A percentile compares a stretch with the other conserved stretches of the same genome.
Conservation (phyloP, 2,329 filamentous ascomycete genomes). For the Neofusicoccum cordaticola region DNA sequence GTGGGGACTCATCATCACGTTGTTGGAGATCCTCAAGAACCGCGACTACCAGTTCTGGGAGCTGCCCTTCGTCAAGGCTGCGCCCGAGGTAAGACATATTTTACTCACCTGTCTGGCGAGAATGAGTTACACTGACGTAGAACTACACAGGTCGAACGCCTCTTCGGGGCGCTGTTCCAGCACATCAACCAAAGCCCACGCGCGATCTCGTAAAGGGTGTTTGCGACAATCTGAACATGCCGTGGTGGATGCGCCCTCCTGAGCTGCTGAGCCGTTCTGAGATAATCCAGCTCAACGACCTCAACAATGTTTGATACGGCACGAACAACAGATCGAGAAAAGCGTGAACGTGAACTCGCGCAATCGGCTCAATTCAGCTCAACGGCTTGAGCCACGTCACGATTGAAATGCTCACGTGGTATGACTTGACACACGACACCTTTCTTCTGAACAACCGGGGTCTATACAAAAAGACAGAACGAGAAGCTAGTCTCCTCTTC, state of each 20-base stretch:
- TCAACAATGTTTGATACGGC: background rate
- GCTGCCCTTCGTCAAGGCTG: constrained; percentile 83
- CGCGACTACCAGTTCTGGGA: constrained; percentile 90
- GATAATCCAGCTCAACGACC: background rate
- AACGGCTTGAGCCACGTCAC: background rate
- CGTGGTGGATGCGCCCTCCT: background rate
- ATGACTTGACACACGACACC: constrained; percentile 17
- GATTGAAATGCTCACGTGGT: constrained; percentile 13
- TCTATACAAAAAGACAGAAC: constrained; percentile 9
- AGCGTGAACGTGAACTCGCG: background rate
- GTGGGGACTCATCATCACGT: constrained; percentile 87
- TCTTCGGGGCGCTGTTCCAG: constrained; percentile 46
- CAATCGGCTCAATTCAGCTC: background rate
- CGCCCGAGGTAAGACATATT: constrained; percentile 68
- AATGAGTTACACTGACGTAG: constrained; percentile 15
- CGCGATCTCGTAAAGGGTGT: constrained; percentile 12
- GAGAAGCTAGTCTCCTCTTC: constrained; percentile 2
- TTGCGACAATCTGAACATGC: background rate
- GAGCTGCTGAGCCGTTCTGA: background rate
- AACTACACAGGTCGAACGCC: constrained; percentile 41
- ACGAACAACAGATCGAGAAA: background rate
- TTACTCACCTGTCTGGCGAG: constrained; percentile 9
- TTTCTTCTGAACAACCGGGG: constrained; percentile 8
- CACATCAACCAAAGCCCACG: constrained; percentile 48
- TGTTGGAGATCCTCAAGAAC: constrained; percentile 88